Base-by-base conservation (phyloP, 2,329 filamentous ascomycete species). In the Acrocalymma vagum region DNA sequence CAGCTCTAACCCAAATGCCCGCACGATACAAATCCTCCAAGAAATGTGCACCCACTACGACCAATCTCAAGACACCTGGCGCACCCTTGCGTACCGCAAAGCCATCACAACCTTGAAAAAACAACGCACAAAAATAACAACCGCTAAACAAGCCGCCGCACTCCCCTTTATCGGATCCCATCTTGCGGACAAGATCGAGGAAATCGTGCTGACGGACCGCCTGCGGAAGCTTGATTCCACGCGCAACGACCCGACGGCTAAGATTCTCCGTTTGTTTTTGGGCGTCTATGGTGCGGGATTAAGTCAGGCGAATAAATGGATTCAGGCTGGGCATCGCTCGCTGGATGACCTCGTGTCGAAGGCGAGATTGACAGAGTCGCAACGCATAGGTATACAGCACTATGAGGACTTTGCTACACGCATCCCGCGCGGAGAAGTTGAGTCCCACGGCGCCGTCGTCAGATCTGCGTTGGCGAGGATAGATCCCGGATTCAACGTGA, bases 171-270 rank as follows among this genome's bases (percentile, higher is more conserved):
- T 96, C 23, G 92, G 92, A 6, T 58, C 76, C 9, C 80, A 88
- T 1, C 73, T 96, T 2, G 91, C 91, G 0, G 76, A 81, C 17
- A 96, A 96, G 67, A 94, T 97, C 49, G 89, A 94, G 58, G 93
- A 96, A 63, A 95, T 96, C 28, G 88, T 84, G 2, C 77, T 78
- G 25, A 96, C 90, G 0, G 81, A 90, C 57, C 77, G 78, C 17
- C 79, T 96, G 1, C 80, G 80, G 27, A 80, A 86, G 24, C 78
- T 96, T 0, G 87, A 95, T 22, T 83, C 85, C 55, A 82, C 87
- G 1, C 79, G 81, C 38, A 70, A 77, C 3, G 87, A 95, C 30
- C 82, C 86, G 0, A 75, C 78, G n/a, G 83, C 90, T 49, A 70
- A 77, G 11, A 70, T 82, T 0, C 71, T 95, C 1, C 81, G 85